phyloP scores from a whole-genome alignment of 352 stramenopile species.

The Pythium plurisporium region DNA sequence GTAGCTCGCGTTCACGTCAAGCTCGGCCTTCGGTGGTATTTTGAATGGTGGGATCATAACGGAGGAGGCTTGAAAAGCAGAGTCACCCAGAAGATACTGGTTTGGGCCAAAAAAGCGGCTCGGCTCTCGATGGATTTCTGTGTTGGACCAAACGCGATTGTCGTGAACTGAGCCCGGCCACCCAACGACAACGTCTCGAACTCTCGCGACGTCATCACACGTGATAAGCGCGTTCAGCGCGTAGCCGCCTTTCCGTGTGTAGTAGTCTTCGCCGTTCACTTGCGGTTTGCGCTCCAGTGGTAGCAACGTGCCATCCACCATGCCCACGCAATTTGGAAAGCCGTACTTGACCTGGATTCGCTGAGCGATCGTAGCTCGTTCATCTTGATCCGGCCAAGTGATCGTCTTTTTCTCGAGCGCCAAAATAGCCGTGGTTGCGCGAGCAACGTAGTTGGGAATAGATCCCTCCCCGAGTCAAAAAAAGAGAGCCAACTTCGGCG shows the following conservation, averaged over 20 bases:
- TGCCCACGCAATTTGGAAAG: slow-evolving; percentile 25
- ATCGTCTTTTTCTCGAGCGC: neutral
- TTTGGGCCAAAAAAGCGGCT: slow-evolving; percentile 2
- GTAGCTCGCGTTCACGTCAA: neutral
- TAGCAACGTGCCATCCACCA: slow-evolving; percentile 24
- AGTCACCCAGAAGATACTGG: slow-evolving; percentile 16
- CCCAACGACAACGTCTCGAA: slow-evolving; percentile 19
- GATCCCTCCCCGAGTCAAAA: slow-evolving; percentile 22
- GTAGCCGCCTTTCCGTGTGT: slow-evolving; percentile 23
- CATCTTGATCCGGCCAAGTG: slow-evolving; percentile 10
- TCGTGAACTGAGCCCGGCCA: slow-evolving; percentile 30
- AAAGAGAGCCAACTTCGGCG: slow-evolving; percentile 18
- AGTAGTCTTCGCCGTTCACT: slow-evolving; percentile 29
- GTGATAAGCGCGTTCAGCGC: slow-evolving; percentile 18
- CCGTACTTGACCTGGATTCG: slow-evolving; percentile 12
- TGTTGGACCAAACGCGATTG: slow-evolving; percentile 26
- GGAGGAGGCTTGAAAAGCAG: neutral
- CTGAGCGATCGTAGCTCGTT: neutral
- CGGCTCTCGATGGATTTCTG: neutral
- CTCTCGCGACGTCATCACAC: slow-evolving; percentile 22
- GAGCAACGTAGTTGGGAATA: slow-evolving; percentile 17
- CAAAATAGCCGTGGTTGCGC: neutral
- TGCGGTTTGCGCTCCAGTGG: slow-evolving; percentile 19
- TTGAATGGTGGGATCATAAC: slow-evolving; percentile 21
- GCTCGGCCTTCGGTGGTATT: slow-evolving; percentile 8